phyloP scores from a whole-genome alignment of 2,329 filamentous ascomycete species.

The Dryadomyces quercivorus region DNA sequence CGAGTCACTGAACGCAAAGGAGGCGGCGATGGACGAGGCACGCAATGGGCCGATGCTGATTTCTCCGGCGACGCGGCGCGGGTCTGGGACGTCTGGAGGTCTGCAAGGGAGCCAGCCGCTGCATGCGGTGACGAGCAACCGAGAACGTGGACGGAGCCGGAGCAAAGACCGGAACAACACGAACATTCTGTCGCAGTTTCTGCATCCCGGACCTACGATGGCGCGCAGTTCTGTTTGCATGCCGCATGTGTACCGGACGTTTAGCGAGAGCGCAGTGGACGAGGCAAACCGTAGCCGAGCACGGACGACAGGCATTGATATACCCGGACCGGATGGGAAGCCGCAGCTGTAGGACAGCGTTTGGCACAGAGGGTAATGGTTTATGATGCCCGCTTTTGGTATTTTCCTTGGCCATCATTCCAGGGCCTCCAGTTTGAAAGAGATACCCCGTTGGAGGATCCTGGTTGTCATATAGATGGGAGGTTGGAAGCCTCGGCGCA shows the following conservation, averaged over 20 bases:
- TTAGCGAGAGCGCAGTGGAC: constrained; percentile 5
- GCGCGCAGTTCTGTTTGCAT: neutral
- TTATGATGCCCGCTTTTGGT: too few relatives aligned
- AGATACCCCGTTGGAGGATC: too few relatives aligned
- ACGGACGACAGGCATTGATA: neutral
- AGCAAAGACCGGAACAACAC: constrained; percentile 27
- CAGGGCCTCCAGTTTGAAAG: too few relatives aligned
- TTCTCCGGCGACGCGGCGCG: constrained; percentile 21
- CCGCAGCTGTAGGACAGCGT: neutral
- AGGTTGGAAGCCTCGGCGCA: too few relatives aligned
- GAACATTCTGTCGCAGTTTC: constrained; percentile 31
- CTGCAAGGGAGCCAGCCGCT: constrained; percentile 14
- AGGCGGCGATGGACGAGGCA: constrained; percentile 24
- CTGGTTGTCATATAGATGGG: too few relatives aligned
- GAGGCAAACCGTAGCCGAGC: neutral
- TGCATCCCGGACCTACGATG: constrained; percentile 33
- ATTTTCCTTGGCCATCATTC: too few relatives aligned
- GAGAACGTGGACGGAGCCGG: constrained; percentile 22
- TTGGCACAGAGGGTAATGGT: too few relatives aligned
- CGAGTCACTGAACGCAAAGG: constrained; percentile 41
- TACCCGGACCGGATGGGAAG: neutral
- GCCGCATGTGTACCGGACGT: constrained; percentile 2
- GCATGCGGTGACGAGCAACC: constrained; percentile 17
- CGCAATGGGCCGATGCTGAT: constrained; percentile 11
- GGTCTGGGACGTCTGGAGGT: constrained; percentile 22